Percentiles rank a stretch among this genome's conserved stretches.
Conservation (phyloP, 1,284 basidiomycete species). For the Boletus semigastroideus region DNA sequence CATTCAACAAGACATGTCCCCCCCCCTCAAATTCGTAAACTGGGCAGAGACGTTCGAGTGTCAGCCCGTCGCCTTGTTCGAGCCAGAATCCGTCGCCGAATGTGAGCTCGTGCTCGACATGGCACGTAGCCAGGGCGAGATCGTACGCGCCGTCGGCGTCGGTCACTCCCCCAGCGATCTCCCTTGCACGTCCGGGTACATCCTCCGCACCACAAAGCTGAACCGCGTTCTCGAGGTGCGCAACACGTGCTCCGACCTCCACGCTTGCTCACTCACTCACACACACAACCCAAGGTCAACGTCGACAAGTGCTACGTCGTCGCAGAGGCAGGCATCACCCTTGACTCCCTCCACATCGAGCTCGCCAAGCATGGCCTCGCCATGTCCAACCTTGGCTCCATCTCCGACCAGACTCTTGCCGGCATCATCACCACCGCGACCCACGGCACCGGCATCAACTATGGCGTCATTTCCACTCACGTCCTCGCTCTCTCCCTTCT, state of each 20-base stretch:
- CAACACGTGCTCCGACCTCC: conserved; percentile 6
- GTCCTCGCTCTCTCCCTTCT: conserved; percentile 78
- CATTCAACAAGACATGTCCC: background rate
- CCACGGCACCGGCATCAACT: conserved; percentile 86
- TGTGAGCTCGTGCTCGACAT: conserved; percentile 83
- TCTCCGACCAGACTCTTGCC: conserved; percentile 95
- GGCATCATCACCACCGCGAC: conserved; percentile 94
- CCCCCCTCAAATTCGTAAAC: conserved; percentile 52
- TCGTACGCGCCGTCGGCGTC: conserved; percentile 82
- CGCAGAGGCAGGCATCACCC: conserved; percentile 78
- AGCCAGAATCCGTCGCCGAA: conserved; percentile 71
- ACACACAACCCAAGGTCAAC: conserved; percentile 62
- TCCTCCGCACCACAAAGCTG: conserved; percentile 76
- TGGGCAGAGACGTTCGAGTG: conserved; percentile 73
- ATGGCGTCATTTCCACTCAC: conserved; percentile 82
- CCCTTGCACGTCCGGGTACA: conserved; percentile 82
- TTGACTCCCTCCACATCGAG: conserved; percentile 66
- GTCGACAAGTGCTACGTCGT: conserved; percentile 67
- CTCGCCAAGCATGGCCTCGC: conserved; percentile 77
- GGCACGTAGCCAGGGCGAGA: conserved; percentile 70
- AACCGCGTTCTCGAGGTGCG: conserved; percentile 74
- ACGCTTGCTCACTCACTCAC: background rate
- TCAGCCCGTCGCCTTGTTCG: conserved; percentile 68
- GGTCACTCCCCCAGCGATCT: conserved; percentile 95
- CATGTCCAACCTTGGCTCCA: conserved; percentile 92